Evolutionary conservation across 2,329 filamentous ascomycete genomes (phyloP), one percentile per base, ranked within the genome.

Genomic region (Monilinia fructigena): DNA sequence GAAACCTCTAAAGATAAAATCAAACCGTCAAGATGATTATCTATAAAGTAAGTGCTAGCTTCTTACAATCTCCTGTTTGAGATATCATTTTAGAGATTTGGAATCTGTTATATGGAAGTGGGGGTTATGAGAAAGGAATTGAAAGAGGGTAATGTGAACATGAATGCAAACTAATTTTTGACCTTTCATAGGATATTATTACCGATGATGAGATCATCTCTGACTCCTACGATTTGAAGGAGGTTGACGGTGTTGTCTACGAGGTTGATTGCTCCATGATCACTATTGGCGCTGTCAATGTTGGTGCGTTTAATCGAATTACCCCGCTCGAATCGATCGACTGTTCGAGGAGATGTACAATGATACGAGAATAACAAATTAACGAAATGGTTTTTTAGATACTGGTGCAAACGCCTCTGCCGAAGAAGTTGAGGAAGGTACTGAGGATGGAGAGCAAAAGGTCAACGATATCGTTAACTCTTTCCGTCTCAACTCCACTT

Each of bases 361-460:
- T 23, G 12, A 28, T 42, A 20, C 8, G 11, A 52, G 12, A 16
- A 52, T 31, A 23, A n/a, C 40, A 62, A 4, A 23, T 53, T 61
- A 42, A 58, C 26, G 26, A 6, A 10, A 6, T 28, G 23, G 14
- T 4, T 35, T 54, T 66, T 42, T 66, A 92, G 90, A 95, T 80
- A 95, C 85, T 76, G 95, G 95, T 80, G 95, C 93, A 84, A 99
- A 99, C 82, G 91, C 95, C 75, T 98, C 94, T 75, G 93, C 95
- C 70, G 95, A 98, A 84, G 94, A 83, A 66, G 91, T 89, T 0
- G 62, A 64, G 26, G 92, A 93, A 75, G 89, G 79, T 71, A 74
- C 88, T 74, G 93, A 96, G 60, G 92, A 96, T 75, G 65, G 74
- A 58, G 79, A 80, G 67, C 80, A 89, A 81, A 87, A 87, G 78